phyloP scores from a whole-genome alignment of 495 filamentous ascomycete species.

The Annulohypoxylon stygium region DNA sequence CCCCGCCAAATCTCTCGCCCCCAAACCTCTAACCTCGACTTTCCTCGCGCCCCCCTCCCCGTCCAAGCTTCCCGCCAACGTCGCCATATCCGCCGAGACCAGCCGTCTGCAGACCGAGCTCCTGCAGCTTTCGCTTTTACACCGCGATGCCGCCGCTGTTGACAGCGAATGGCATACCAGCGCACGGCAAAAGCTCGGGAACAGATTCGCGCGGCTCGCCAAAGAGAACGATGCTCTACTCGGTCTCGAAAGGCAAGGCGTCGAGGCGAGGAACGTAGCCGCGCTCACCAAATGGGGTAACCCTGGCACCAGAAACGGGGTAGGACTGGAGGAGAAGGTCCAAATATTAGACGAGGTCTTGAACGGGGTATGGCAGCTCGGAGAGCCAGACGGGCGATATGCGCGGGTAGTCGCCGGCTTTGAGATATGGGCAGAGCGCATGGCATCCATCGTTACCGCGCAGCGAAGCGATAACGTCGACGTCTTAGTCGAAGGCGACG shows the following conservation, averaged over 20 bases:
- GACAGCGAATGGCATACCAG: slow-evolving; percentile 61
- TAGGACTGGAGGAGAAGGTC: slow-evolving; percentile 63
- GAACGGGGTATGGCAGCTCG: slow-evolving; percentile 62
- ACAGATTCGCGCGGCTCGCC: slow-evolving; percentile 57
- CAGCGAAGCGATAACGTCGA: slow-evolving; percentile 49
- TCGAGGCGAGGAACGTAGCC: slow-evolving; percentile 55
- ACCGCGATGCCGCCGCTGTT: slow-evolving; percentile 60
- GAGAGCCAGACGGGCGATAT: slow-evolving; percentile 64
- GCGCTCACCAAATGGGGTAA: slow-evolving; percentile 56
- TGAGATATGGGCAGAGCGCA: slow-evolving; percentile 63
- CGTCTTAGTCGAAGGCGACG: slow-evolving; percentile 40
- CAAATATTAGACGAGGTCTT: slow-evolving; percentile 65
- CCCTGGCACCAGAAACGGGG: slow-evolving; percentile 36
- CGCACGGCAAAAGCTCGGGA: slow-evolving; percentile 57
- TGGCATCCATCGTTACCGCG: slow-evolving; percentile 56
- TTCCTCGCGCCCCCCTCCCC: slow-evolving; percentile 66
- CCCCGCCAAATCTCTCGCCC: slow-evolving; percentile 69
- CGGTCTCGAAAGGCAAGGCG: slow-evolving; percentile 48
- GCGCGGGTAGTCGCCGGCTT: slow-evolving; percentile 61
- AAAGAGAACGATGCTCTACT: slow-evolving; percentile 50
- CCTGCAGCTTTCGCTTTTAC: slow-evolving; percentile 77
- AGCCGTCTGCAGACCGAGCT: slow-evolving; percentile 77
- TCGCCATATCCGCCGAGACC: slow-evolving; percentile 70
- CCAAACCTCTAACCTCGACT: slow-evolving; percentile 68
- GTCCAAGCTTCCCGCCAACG: slow-evolving; percentile 65